These are phyloP conservation scores for Micractinium sp. DNA, from an alignment of 139 green algal species.

Conservation along the genomic window DNA sequence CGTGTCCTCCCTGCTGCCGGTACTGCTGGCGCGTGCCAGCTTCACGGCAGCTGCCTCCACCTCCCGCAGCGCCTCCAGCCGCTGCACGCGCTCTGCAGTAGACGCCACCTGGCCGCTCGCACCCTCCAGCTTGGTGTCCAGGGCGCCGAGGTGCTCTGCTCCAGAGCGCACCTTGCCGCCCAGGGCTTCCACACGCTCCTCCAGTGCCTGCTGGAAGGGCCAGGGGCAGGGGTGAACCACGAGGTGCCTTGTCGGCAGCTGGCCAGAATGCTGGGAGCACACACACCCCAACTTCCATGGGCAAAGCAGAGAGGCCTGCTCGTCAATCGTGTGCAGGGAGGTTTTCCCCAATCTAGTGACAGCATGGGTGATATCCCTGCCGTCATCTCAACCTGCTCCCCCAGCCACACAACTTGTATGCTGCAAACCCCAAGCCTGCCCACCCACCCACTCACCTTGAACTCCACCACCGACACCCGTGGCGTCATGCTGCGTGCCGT, in stretches of 20 bases:
- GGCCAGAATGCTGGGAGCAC: no score
- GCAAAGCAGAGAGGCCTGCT: no score
- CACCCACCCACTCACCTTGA: not conserved
- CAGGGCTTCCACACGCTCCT: not conserved
- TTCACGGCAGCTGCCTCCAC: not conserved
- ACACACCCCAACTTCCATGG: no score
- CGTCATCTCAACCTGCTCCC: not conserved
- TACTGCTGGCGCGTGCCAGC: not conserved
- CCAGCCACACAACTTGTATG: not conserved
- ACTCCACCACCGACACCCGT: not conserved
- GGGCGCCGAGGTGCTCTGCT: not conserved
- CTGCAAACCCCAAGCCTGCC: not conserved
- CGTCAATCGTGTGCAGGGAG: no score
- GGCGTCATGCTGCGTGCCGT: not conserved
- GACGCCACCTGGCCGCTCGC: not conserved
- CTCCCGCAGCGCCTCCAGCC: constrained; percentile 9
- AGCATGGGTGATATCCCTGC: no score
- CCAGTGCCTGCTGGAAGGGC: not conserved
- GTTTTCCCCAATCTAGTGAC: no score
- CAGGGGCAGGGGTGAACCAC: not conserved
- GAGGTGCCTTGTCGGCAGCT: not conserved
- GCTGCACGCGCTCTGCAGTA: not conserved
- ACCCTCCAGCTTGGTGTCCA: not conserved
- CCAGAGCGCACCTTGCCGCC: not conserved
- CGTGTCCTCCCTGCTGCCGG: not conserved